Conservation (phyloP, 140 eudicot species). For the Artemisia princeps region DNA sequence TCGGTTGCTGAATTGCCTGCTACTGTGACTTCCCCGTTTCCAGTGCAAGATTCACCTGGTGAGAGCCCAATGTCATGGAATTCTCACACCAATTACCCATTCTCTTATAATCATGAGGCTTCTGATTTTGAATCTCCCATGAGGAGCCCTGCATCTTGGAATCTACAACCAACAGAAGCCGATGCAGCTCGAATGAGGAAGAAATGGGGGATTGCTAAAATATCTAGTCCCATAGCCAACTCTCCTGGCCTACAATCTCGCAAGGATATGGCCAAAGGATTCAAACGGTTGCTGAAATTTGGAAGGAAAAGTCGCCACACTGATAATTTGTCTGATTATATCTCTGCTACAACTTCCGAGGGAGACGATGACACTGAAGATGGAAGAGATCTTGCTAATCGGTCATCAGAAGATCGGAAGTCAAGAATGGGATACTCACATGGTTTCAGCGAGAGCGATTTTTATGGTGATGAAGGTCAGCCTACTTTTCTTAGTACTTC, state of each 20-base stretch:
- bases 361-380: constrained; percentile 92
- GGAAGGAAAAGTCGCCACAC: constrained; percentile 73
- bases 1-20: constrained; percentile 44
- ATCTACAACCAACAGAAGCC: constrained; percentile 52
- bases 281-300: constrained; percentile 67
- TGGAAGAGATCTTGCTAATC: constrained; percentile 60
- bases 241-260: constrained; percentile 47
- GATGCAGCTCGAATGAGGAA: constrained; percentile 84
- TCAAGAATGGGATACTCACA: constrained; percentile 83
- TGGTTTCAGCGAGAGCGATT: constrained; percentile 52
- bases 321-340: constrained; percentile 60
- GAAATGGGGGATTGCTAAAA: constrained; percentile 85
- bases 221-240: constrained; percentile 43
- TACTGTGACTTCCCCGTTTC: constrained; percentile 25
- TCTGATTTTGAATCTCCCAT: constrained; percentile 67
- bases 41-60: constrained; percentile 51
- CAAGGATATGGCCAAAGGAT: constrained; percentile 66
- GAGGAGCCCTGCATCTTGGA: constrained; percentile 82
- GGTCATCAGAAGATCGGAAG: constrained; percentile 83
- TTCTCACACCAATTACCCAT: constrained; percentile 43
- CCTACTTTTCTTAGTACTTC: not conserved
- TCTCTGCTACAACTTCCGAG: constrained; percentile 88
- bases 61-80: constrained; percentile 81
- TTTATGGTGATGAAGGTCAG: constrained; percentile 53
- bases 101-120: constrained; percentile 49